Evolutionary conservation across 2,329 filamentous ascomycete species (phyloP), one percentile per base, ranked within the genome.

Genomic region (Exophiala bonariae): DNA sequence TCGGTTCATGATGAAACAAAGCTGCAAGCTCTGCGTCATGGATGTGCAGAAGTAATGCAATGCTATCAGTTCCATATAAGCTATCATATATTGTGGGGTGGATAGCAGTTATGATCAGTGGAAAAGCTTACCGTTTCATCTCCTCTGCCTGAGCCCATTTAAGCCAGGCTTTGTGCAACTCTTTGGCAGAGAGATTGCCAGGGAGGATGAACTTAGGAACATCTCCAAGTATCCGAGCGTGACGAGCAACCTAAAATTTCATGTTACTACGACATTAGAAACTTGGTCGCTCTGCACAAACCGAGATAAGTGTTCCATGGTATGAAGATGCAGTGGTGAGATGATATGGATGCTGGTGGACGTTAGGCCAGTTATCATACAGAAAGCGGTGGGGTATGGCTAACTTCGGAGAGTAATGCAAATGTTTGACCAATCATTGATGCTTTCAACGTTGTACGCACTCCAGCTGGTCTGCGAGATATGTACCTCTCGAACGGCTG

Each of bases 361-460:
- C 28, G 10, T 16, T 20, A 26, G 17, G 7, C n/a, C 19, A 16
- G 9, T 26, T 19, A 20, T 9, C 4, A 23, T 9, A 28, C 11
- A 10, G n/a, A 7, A 30, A 13, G 9, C 19, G 26, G 22, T 14
- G 9, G n/a, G 28, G 11, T 26, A 6, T n/a, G n/a, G n/a, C n/a
- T 6, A 18, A 42, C 40, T 19, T 19, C 49, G n/a, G 49, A 51
- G 22, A 46, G 44, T 9, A 51, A 40, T 16, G 49, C 49, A 36
- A 47, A 51, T 10, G 50, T 53, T 38, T 53, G 50, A 13, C 50
- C 50, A 16, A 53, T 50, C 35, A 53, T 49, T n/a, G 46, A 35
- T 3, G 46, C 42, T 39, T 50, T 49, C 4, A 41, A 8, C n/a
- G 39, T 39, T 14, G 40, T 30, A 18, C 48, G 32, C 7, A 45